A percentile compares a stretch with the other conserved stretches of the same genome.
phyloP scores from a whole-genome alignment of 192 early-diverging fungal species.

The Dimargaris xerosporica region DNA sequence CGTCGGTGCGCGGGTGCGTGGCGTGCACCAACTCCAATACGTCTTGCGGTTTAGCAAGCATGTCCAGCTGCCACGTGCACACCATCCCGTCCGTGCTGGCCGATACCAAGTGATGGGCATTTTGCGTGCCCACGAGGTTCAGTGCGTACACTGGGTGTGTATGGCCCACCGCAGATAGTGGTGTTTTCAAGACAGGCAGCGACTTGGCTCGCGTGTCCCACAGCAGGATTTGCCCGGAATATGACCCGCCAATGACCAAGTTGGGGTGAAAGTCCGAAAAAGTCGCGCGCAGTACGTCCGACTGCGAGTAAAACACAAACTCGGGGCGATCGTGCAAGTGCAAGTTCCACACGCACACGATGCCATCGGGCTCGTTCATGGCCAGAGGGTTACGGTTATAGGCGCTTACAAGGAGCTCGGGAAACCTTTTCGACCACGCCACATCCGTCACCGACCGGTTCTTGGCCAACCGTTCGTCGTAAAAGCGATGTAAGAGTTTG shows the following conservation, averaged over 20 bases:
- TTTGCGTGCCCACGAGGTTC: constrained; percentile 82
- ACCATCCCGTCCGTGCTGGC: constrained; percentile 92
- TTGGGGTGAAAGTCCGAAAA: constrained; percentile 92
- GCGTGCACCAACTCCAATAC: constrained; percentile 61
- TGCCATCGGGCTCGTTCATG: constrained; percentile 81
- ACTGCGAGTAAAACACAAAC: constrained; percentile 87
- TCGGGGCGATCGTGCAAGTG: constrained; percentile 81
- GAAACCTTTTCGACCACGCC: constrained; percentile 78
- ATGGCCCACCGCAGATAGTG: constrained; percentile 74
- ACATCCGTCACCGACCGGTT: constrained; percentile 86
- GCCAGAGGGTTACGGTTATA: constrained; percentile 85
- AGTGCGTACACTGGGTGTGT: constrained; percentile 92
- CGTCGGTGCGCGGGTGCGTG: constrained; percentile 69
- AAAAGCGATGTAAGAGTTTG: constrained; percentile 53
- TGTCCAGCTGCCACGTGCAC: constrained; percentile 95
- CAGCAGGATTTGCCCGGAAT: constrained; percentile 91
- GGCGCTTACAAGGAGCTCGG: constrained; percentile 74
- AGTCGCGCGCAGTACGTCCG: constrained; percentile 70
- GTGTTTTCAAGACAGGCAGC: constrained; percentile 81
- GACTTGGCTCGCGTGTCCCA: constrained; percentile 95
- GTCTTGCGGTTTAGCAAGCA: constrained; percentile 92
- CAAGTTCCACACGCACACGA: constrained; percentile 90
- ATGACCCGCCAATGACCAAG: constrained; percentile 85
- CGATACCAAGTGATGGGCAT: constrained; percentile 85
- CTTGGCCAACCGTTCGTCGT: constrained; percentile 69